Percentiles rank a stretch among this genome's conserved stretches.
Conservation (phyloP, 2,329 filamentous ascomycete genomes). For the Pseudopyrenochaeta lycopersici region DNA sequence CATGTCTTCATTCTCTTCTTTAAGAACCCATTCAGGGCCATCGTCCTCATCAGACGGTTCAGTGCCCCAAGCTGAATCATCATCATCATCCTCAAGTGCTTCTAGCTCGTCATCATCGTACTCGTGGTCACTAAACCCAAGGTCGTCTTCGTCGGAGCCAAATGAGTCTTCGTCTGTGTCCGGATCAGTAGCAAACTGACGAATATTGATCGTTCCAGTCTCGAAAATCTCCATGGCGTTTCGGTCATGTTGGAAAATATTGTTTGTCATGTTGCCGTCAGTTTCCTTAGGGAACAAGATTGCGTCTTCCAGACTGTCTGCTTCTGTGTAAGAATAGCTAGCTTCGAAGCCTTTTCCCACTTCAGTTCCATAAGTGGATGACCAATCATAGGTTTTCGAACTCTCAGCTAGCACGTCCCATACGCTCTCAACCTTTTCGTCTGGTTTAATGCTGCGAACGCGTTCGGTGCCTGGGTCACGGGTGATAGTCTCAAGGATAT, state of each 20-base stretch:
- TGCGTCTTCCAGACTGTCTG: constrained; percentile 53
- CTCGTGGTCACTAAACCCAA: constrained; percentile 10
- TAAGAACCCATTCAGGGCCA: no score
- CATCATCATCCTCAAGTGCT: constrained; percentile 16
- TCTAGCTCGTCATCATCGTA: constrained; percentile 11
- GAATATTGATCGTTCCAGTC: constrained; percentile 17
- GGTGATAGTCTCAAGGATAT: constrained; percentile 51
- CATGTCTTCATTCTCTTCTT: no score
- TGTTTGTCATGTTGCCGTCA: constrained; percentile 21
- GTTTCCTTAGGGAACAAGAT: constrained; percentile 53
- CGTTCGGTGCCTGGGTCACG: constrained; percentile 46
- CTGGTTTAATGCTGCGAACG: constrained; percentile 49
- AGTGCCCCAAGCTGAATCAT: constrained; percentile 12
- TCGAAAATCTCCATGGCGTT: constrained; percentile 36
- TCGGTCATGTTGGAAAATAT: constrained; percentile 24
- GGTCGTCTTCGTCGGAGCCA: constrained; percentile 12
- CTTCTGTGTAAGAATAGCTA: constrained; percentile 47
- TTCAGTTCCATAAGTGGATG: constrained; percentile 8
- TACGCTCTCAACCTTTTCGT: constrained; percentile 43
- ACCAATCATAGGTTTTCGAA: constrained; percentile 15
- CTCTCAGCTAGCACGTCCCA: constrained; percentile 43
- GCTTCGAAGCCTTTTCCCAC: constrained; percentile 31
- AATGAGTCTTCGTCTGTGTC: constrained; percentile 27
- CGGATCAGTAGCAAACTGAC: constrained; percentile 26
- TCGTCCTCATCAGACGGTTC: constrained; percentile 1